Conservation (phyloP, 768 basidiomycete species). For the Plicaturopsis crispa region DNA sequence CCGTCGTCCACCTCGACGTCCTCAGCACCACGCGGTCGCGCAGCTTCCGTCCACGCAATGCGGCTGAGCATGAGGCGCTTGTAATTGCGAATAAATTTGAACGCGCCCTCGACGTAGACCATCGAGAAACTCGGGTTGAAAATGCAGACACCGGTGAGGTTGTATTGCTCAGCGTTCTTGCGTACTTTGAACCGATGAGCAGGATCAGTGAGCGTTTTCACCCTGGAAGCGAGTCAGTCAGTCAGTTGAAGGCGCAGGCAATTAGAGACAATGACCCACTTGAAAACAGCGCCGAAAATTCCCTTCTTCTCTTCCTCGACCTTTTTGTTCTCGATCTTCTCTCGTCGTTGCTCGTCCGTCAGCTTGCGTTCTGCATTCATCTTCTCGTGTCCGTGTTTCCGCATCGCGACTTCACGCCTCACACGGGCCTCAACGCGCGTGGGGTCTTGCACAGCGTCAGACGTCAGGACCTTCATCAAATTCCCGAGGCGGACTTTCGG, state of each 20-base stretch:
- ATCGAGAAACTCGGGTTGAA: conserved; percentile 86
- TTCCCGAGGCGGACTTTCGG: conserved; percentile 96
- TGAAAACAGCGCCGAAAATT: conserved; percentile 80
- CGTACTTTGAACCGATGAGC: conserved; percentile 94
- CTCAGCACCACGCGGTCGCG: conserved; percentile 67
- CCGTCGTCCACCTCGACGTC: conserved; percentile 56
- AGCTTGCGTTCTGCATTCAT: conserved; percentile 91
- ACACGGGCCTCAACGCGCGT: conserved; percentile 97
- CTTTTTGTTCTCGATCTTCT: conserved; percentile 85
- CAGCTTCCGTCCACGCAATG: conserved; percentile 90
- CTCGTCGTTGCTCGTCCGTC: conserved; percentile 81
- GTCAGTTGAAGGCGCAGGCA: neutral
- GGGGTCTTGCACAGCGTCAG: conserved; percentile 95
- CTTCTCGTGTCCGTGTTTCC: conserved; percentile 86
- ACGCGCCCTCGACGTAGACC: conserved; percentile 89
- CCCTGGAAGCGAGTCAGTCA: conserved; percentile 32
- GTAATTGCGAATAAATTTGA: conserved; percentile 81
- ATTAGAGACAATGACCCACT: conserved; percentile 43
- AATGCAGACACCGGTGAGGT: conserved; percentile 82
- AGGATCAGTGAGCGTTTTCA: conserved; percentile 85
- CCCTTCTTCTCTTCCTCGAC: conserved; percentile 78
- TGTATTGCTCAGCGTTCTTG: conserved; percentile 91
- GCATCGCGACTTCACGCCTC: conserved; percentile 84
- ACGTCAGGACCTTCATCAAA: conserved; percentile 95
- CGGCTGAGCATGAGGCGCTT: conserved; percentile 81